A percentile compares a stretch with the other conserved stretches of the same genome.
These are phyloP conservation scores for Fomitopsis pinicola DNA, from an alignment of 1,284 basidiomycete genomes.

Conservation along the genomic window DNA sequence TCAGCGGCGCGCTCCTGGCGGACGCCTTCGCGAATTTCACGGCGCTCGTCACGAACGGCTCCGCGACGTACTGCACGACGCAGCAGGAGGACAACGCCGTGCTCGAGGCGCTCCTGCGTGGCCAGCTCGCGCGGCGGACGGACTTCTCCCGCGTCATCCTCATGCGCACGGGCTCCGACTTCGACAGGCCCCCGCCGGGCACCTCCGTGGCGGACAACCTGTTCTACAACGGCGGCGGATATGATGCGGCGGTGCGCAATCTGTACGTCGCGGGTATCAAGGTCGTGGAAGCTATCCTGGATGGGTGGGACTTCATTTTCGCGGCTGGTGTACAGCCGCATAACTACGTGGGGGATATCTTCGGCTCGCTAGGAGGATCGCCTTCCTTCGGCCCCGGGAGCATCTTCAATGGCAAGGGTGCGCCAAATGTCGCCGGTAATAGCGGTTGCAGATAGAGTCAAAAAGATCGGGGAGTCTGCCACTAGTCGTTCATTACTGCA, in stretches of 20 bases:
- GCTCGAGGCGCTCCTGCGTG: conserved; percentile 40
- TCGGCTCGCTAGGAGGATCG: not conserved
- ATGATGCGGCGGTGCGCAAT: conserved; percentile 22
- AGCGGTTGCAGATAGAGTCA: not conserved
- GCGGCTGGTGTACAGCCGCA: conserved; percentile 21
- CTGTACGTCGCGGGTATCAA: conserved; percentile 26
- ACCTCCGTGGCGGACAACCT: conserved; percentile 20
- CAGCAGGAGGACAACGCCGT: conserved; percentile 48
- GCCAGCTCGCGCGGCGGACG: conserved; percentile 30
- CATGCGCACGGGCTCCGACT: conserved; percentile 42
- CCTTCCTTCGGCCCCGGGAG: not conserved
- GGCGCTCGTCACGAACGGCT: conserved; percentile 33
- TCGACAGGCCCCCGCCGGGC: conserved; percentile 36
- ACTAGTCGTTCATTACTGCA: too few species aligned
- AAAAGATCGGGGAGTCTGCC: too few species aligned
- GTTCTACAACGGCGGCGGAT: conserved; percentile 17
- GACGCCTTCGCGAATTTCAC: conserved; percentile 41
- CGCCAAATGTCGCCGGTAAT: not conserved
- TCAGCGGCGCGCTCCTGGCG: conserved; percentile 33
- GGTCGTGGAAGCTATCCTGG: conserved; percentile 27
- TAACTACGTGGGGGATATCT: conserved; percentile 30
- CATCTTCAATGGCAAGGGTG: not conserved
- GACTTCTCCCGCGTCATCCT: conserved; percentile 43
- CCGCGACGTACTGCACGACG: conserved; percentile 37
- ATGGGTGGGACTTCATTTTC: conserved; percentile 25